Conservation (phyloP, 192 early-diverging fungal genomes). For the Linnemannia schmuckeri region DNA sequence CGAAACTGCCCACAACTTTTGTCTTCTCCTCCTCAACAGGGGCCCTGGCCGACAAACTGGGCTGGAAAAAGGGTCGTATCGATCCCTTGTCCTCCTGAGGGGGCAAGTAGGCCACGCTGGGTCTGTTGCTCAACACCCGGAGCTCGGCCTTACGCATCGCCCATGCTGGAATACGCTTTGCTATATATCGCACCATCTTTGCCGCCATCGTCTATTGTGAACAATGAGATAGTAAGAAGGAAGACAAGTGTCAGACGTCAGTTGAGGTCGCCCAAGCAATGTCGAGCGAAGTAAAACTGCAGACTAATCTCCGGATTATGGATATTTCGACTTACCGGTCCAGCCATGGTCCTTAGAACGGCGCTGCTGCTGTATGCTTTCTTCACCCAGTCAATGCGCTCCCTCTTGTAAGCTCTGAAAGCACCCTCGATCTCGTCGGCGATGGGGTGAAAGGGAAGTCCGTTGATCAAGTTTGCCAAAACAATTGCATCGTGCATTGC, state of each 20-base stretch:
- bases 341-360: background rate
- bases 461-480: slow-evolving; percentile 8
- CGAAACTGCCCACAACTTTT: background rate
- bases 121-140: slow-evolving; percentile 20
- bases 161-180: slow-evolving; percentile 13
- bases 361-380: slow-evolving; percentile 3
- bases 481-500: slow-evolving; percentile 21
- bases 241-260: background rate
- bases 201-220: slow-evolving; percentile 1
- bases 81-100: slow-evolving; percentile 13
- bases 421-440: background rate
- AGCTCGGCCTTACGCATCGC: slow-evolving; percentile 3
- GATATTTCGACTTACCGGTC: background rate
- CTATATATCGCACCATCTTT: background rate
- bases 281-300: background rate
- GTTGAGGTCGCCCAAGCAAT: too few relatives aligned
- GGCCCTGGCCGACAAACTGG: background rate
- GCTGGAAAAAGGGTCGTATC: slow-evolving; percentile 11
- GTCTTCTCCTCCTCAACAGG: background rate
- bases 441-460: background rate
- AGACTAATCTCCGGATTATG: background rate
- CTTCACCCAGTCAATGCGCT: slow-evolving; percentile 22
- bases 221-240: background rate
- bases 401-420: slow-evolving; percentile 8
- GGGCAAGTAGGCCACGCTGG: slow-evolving; percentile 15